Evolutionary conservation across 106 monocot species (phyloP), one percentile per base, ranked within the genome.

Genomic region (Dendrobium chrysotoxum): DNA sequence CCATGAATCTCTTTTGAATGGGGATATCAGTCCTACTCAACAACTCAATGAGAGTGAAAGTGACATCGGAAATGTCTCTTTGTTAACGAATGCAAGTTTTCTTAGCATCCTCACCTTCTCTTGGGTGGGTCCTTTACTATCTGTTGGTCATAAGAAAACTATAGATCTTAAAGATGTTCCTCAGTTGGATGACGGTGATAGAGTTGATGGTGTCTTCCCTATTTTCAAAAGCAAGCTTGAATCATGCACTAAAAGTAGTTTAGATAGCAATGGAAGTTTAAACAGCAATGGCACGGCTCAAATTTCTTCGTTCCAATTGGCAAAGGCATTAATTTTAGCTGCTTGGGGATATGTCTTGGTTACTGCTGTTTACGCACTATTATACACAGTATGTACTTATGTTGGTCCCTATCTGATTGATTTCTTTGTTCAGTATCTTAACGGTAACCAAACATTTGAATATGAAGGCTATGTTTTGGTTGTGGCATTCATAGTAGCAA

Each of bases 151-250:
- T 18, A 89, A 88, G 82, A 87, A 90, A 76, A 94, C 92, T 2
- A 85, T 97, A 67, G 97, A 97, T 68, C 84, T 94, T 68, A 83
- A 77, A 28, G 97, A 97, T 67, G 78, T 97, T 28, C 97, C 97
- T 39, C 65, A 89, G 7, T 53, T 97, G 31, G 90, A 88, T 13
- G 79, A 54, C 9, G 85, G 87, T 1, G 97, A 97, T 67, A 87
- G 92, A 15, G 50, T 94, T 0, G 92, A 97, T 80, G 88, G 94
- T 78, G 88, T 83, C 30, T 94, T 89, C 55, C 92, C 92, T 80
- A 82, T 81, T 8, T 47, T 97, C 80, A 89, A 71, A 80, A 21
- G 85, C 81, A 94, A 91, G 54, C 84, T 86, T n/a, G 78, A 81
- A n/a, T 75, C 83, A 1, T 78, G 40, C 31, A 18, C 2, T 8